Evolutionary conservation across 179 eudicot genomes (phyloP), one percentile per base, ranked within the genome.

Genomic region (Patellifolia procumbens): DNA sequence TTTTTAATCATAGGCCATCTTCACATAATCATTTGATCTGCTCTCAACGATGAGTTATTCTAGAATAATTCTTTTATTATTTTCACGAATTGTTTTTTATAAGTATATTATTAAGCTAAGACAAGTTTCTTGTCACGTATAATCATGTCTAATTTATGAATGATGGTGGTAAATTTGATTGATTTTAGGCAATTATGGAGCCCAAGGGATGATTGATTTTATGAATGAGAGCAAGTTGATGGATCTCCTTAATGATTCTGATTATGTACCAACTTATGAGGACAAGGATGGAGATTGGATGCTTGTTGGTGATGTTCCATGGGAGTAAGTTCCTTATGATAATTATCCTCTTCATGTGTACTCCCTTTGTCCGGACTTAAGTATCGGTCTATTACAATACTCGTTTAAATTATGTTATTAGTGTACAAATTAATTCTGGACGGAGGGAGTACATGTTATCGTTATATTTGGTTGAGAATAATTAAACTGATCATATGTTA

Each of bases 241-340:
- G 91, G 91, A 88, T 76, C 87, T 87, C 68, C 79, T 90, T 68
- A 90, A 85, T 58, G 87, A 81, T 29, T 88, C 90, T 32, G 91
- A 88, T 74, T 88, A 85, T 65, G 89, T 88, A 59, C 91, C 93
- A 5, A 89, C 91, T 16, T 89, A 87, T 73, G 91, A 89, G 58
- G 92, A 89, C 70, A 89, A 89, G 79, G 92, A 87, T 78, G 92
- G 91, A 10, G 92, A 89, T 73, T 89, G 92, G 91, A 87, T 89
- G 91, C 91, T 89, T 70, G 87, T 87, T 43, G 92, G 92, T 24
- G 92, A 89, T 79, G 92, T 89, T 67, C 92, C 92, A 17, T 89
- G 92, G 92, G 88, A 79, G 93, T 89, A 82, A 83, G 87, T 71
- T 70, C 73, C 43, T 4, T 48, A 28, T 68, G n/a, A 62, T 62